phyloP scores from a whole-genome alignment of 768 basidiomycete genomes.

The Artomyces pyxidatus region DNA sequence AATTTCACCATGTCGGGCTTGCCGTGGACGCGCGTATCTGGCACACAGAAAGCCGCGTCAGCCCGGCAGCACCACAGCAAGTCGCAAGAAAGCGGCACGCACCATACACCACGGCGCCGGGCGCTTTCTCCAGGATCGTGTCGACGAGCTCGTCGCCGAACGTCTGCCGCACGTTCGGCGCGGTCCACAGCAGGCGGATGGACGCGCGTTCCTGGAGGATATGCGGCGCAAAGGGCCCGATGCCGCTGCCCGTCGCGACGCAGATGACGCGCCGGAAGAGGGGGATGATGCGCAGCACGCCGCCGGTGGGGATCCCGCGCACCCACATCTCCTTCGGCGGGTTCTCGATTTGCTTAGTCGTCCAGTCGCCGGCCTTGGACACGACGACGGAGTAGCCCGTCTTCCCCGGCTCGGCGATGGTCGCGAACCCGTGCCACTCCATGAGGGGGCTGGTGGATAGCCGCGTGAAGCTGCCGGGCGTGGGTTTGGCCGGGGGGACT shows the following conservation, averaged over 20 bases:
- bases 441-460: constrained; percentile 37
- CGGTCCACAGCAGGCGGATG: constrained; percentile 53
- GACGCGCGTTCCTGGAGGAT: constrained; percentile 44
- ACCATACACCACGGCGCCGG: constrained; percentile 54
- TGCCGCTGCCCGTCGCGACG: constrained; percentile 51
- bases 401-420: constrained; percentile 34
- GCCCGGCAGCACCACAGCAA: too few species aligned
- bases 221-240: constrained; percentile 52
- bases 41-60: not conserved
- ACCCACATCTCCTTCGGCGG: constrained; percentile 51
- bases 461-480: constrained; percentile 29
- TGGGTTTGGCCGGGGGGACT: constrained; percentile 20
- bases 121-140: constrained; percentile 41
- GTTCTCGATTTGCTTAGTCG: constrained; percentile 40
- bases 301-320: constrained; percentile 47
- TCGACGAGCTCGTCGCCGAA: constrained; percentile 57
- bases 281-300: constrained; percentile 45
- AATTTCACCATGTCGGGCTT: constrained; percentile 31
- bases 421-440: constrained; percentile 56
- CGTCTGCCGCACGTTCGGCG: constrained; percentile 51
- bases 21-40: constrained; percentile 28
- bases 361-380: constrained; percentile 55
- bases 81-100: constrained; percentile 9
- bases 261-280: constrained; percentile 48
- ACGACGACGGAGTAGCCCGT: constrained; percentile 45